Conservation (phyloP, 176 grass and related monocot species). For the Eragrostis nindensis region DNA sequence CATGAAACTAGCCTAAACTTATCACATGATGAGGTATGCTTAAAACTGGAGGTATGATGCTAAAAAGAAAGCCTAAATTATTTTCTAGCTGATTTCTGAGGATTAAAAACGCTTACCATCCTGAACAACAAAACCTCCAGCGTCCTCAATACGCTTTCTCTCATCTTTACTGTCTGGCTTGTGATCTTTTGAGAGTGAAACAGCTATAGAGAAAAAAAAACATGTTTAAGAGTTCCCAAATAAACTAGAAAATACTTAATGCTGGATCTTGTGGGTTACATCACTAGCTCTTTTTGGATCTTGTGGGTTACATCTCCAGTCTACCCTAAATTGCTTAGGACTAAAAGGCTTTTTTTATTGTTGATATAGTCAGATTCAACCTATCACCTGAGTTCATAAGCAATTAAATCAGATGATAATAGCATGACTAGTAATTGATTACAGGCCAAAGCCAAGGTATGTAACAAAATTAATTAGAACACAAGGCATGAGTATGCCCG, state of each 20-base stretch:
- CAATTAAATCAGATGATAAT: too few species aligned
- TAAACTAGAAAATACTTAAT: background rate
- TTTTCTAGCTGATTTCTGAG: background rate
- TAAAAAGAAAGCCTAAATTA: background rate
- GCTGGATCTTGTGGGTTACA: too few species aligned
- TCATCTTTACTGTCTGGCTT: conserved; percentile 90
- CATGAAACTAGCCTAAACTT: background rate
- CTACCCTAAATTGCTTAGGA: too few species aligned
- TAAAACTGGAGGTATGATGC: background rate
- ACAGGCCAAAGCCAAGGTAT: too few species aligned
- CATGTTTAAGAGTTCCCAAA: conserved; percentile 3
- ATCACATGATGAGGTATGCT: conserved; percentile 2
- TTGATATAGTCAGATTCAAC: too few species aligned
- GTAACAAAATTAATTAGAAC: background rate
- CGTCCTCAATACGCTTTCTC: conserved; percentile 72
- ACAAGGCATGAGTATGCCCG: background rate
- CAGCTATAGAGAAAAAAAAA: conserved; percentile 57
- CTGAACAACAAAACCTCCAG: conserved; percentile 69
- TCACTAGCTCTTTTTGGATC: too few species aligned
- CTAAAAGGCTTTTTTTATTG: too few species aligned
- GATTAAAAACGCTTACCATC: conserved; percentile 63
- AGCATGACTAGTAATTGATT: too few species aligned
- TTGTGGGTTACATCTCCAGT: too few species aligned
- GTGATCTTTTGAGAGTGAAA: conserved; percentile 83
- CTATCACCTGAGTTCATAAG: too few species aligned